Evolutionary conservation across 2,329 filamentous ascomycete genomes (phyloP).

Genomic region (Colletotrichum phormii): DNA sequence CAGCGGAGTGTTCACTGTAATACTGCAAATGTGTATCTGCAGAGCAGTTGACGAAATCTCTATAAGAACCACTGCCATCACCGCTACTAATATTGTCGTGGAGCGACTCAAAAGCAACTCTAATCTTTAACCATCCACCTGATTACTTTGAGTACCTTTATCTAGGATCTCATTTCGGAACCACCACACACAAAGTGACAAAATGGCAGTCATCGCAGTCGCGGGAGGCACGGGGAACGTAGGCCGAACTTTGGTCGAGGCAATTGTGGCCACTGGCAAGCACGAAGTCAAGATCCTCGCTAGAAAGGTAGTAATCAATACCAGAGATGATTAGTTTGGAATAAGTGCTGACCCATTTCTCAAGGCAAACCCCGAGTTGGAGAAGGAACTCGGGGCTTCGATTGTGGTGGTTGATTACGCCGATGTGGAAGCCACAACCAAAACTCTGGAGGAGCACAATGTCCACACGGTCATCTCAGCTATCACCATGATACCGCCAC

Average conservation of each 20-base stretch:
- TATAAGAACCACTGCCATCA: too few relatives aligned
- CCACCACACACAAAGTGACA: neutral
- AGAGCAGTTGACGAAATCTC: too few relatives aligned
- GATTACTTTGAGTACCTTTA: too few relatives aligned
- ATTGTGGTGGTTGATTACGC: slow-evolving; percentile 45
- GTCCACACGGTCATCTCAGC: slow-evolving; percentile 58
- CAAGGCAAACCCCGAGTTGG: slow-evolving; percentile 37
- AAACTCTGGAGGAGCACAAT: slow-evolving; percentile 48
- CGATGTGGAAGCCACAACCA: slow-evolving; percentile 38
- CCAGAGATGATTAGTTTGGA: neutral
- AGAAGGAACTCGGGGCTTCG: slow-evolving; percentile 40
- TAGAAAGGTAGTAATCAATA: slow-evolving; percentile 47
- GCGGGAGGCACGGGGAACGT: slow-evolving; percentile 59
- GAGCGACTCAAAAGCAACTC: neutral
- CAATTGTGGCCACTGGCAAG: slow-evolving; percentile 47
- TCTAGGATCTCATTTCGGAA: neutral
- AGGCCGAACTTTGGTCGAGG: slow-evolving; percentile 59
- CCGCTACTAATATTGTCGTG: too few relatives aligned
- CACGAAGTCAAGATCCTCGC: slow-evolving; percentile 54
- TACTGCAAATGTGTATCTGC: too few relatives aligned
- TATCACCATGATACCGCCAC: slow-evolving; percentile 46
- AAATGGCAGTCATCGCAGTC: slow-evolving; percentile 51
- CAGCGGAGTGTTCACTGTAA: too few relatives aligned
- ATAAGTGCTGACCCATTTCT: neutral
- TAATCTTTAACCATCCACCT: too few relatives aligned